Evolutionary conservation across 2,329 filamentous ascomycete genomes (phyloP).

Genomic region (Aureobasidium uvarum): DNA sequence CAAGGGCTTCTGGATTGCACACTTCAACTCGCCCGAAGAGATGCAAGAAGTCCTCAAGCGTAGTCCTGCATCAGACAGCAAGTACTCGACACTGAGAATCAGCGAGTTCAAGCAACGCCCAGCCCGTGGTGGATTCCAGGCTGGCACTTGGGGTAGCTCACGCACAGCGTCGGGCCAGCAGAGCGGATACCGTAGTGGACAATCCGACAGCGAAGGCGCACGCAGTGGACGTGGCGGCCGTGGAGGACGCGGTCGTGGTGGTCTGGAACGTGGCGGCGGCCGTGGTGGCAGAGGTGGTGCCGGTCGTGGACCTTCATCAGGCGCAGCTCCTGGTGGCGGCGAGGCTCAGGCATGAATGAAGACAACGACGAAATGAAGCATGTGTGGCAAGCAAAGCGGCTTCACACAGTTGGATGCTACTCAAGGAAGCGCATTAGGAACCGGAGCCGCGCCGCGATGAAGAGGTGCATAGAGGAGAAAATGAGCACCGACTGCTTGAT

Average conservation of each 20-base stretch:
- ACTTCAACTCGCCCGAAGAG: conserved; percentile 76
- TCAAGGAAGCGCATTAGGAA: conserved; percentile 12
- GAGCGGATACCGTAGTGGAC: conserved; percentile 75
- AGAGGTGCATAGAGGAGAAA: conserved; percentile 5
- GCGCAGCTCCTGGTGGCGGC: conserved; percentile 22
- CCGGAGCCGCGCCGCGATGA: conserved; percentile 7
- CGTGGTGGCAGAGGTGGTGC: conserved; percentile 32
- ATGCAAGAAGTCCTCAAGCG: conserved; percentile 75
- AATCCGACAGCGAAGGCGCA: conserved; percentile 69
- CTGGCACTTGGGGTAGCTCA: conserved; percentile 62
- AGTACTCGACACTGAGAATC: conserved; percentile 61
- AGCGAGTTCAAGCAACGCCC: conserved; percentile 62
- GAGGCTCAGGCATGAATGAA: conserved; percentile 21
- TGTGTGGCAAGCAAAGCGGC: background rate
- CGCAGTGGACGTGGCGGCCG: conserved; percentile 57
- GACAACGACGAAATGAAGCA: conserved; percentile 16
- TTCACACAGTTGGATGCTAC: conserved; percentile 11
- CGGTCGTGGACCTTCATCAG: conserved; percentile 17
- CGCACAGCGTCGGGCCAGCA: conserved; percentile 46
- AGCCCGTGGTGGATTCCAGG: conserved; percentile 45
- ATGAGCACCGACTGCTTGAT: conserved; percentile 3
- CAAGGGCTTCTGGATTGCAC: conserved; percentile 78
- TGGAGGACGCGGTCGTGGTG: conserved; percentile 55
- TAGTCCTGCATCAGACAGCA: conserved; percentile 59
- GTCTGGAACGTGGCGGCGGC: conserved; percentile 38